Conservation (phyloP, 306 rosid species). For the Pachyrhizus erosus region DNA sequence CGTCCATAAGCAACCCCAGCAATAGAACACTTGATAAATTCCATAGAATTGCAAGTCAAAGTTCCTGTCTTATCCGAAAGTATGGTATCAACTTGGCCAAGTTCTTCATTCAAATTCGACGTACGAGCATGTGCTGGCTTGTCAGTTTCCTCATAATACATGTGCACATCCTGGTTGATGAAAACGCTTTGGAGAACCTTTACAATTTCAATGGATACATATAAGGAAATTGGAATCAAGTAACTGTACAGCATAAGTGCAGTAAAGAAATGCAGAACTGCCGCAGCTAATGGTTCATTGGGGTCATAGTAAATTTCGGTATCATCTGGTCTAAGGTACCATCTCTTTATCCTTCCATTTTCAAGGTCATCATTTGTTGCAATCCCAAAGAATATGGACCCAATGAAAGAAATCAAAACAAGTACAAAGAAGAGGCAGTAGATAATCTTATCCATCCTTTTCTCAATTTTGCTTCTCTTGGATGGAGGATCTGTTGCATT, state of each 20-base stretch:
- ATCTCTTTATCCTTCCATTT: conserved; percentile 70
- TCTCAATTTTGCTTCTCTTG: conserved; percentile 95
- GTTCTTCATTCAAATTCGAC: conserved; percentile 97
- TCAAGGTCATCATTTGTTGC: conserved; percentile 67
- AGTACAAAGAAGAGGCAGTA: conserved; percentile 71
- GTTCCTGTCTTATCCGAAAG: conserved; percentile 99
- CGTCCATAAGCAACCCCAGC: conserved; percentile 88
- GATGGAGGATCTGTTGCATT: conserved; percentile 94
- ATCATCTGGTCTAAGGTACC: conserved; percentile 92
- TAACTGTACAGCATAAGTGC: conserved; percentile 88
- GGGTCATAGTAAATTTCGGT: conserved; percentile 75
- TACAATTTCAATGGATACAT: conserved; percentile 95
- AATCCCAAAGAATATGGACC: conserved; percentile 82
- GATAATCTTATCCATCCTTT: conserved; percentile 82
- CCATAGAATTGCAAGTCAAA: conserved; percentile 98
- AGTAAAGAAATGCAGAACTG: conserved; percentile 81
- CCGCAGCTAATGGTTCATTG: conserved; percentile 66
- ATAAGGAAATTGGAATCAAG: conserved; percentile 93
- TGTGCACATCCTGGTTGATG: conserved; percentile 82
- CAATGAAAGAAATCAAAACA: conserved; percentile 66
- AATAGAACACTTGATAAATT: conserved; percentile 93
- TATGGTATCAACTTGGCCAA: conserved; percentile 97
- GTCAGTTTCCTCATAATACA: conserved; percentile 92
- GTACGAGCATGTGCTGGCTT: conserved; percentile 94
- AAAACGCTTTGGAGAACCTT: conserved; percentile 90